These are phyloP conservation scores for Chrysanthemum seticuspe DNA, from an alignment of 129 eudicot genomes.

Conservation along the genomic window DNA sequence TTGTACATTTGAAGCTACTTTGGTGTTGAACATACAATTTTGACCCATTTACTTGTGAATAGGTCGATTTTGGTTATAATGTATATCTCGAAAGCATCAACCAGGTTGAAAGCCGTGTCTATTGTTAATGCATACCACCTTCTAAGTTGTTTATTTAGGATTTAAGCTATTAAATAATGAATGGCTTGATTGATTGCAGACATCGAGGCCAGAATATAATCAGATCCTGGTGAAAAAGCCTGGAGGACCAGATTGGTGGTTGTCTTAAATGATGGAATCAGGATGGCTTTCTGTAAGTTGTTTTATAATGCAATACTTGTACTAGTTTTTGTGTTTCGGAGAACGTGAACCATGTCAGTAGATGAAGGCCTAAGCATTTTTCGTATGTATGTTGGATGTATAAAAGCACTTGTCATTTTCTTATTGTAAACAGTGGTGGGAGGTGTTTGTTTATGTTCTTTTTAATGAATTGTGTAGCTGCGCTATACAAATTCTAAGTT, in stretches of 20 bases:
- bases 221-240: slow-evolving; percentile 52
- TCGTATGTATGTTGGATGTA: slow-evolving; percentile 7
- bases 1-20: too few relatives aligned
- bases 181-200: slow-evolving; percentile 41
- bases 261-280: slow-evolving; percentile 27
- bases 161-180: neutral
- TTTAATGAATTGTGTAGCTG: too few relatives aligned
- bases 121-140: neutral
- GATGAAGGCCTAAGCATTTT: slow-evolving; percentile 16
- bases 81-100: too few relatives aligned
- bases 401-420: neutral
- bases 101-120: neutral
- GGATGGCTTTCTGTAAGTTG: slow-evolving; percentile 20
- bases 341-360: slow-evolving; percentile 13
- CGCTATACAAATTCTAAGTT: too few relatives aligned
- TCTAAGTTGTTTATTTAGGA: too few relatives aligned
- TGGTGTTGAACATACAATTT: too few relatives aligned
- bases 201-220: slow-evolving; percentile 57
- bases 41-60: too few relatives aligned
- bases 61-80: too few relatives aligned
- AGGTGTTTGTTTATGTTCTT: too few relatives aligned
- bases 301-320: neutral
- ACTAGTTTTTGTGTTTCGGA: slow-evolving; percentile 5
- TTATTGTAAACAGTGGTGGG: neutral
- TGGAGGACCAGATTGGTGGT: slow-evolving; percentile 67